A percentile compares a stretch with the other conserved stretches of the same genome.
These are phyloP conservation scores for Barnettozyma hawaiiensis DNA, from an alignment of 1,139 yeast species.

Conservation along the genomic window DNA sequence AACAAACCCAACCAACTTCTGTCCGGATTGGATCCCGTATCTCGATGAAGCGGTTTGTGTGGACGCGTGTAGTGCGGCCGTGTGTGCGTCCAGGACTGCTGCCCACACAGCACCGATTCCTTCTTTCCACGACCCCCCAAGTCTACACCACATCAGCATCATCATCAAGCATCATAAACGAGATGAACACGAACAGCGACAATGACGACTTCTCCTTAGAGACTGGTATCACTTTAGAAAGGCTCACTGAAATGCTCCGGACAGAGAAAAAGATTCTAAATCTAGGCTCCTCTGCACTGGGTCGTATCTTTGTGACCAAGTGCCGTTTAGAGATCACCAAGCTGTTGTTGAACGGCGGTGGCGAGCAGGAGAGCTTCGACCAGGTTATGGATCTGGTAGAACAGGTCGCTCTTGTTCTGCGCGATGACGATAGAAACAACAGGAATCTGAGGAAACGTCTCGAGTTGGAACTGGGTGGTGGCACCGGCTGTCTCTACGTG, in stretches of 20 bases:
- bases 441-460: background rate
- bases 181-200: background rate
- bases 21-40: background rate
- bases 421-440: background rate
- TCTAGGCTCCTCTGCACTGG: background rate
- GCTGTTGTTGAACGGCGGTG: constrained; percentile 1
- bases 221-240: background rate
- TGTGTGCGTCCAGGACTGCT: background rate
- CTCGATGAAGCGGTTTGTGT: background rate
- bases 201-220: background rate
- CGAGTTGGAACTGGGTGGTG: background rate
- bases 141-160: no score
- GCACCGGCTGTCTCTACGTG: background rate
- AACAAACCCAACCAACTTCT: background rate
- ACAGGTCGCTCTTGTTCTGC: background rate
- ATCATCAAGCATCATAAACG: background rate
- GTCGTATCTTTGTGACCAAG: background rate
- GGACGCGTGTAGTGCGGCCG: background rate
- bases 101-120: background rate
- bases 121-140: background rate
- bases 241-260: constrained; percentile 1
- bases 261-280: background rate
- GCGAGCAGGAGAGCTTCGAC: background rate
- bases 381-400: background rate
- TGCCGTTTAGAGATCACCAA: constrained; percentile 3